A percentile compares a stretch with the other conserved stretches of the same genome.
These are phyloP conservation scores for Leptoxyphium fumago DNA, from an alignment of 2,329 filamentous ascomycete genomes.

Conservation along the genomic window DNA sequence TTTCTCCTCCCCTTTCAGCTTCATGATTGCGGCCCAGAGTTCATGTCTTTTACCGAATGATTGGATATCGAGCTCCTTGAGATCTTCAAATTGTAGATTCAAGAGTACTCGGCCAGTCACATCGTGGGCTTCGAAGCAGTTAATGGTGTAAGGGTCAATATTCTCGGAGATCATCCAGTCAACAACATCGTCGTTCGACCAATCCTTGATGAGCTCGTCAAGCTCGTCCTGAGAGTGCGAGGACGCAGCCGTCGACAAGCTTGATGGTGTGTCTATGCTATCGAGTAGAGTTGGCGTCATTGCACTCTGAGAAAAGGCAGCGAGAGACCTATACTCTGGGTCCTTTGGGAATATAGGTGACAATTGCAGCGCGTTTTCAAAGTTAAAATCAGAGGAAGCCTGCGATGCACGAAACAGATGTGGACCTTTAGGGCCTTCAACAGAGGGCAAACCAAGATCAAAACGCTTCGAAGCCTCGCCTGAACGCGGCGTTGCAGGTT, in stretches of 20 bases:
- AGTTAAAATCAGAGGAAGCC: conserved; percentile 38
- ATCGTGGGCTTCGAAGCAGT: conserved; percentile 82
- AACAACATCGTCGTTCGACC: conserved; percentile 64
- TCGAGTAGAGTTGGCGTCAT: conserved; percentile 12
- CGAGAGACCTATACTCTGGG: conserved; percentile 27
- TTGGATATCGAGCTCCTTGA: conserved; percentile 65
- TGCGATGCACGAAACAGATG: conserved; percentile 69
- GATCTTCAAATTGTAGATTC: conserved; percentile 80
- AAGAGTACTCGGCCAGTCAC: conserved; percentile 79
- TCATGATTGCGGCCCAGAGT: conserved; percentile 66
- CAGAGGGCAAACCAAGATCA: conserved; percentile 49
- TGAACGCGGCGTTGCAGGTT: conserved; percentile 53
- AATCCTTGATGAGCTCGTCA: conserved; percentile 40
- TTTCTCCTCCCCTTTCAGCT: conserved; percentile 39
- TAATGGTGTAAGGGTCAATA: conserved; percentile 60
- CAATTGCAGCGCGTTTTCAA: conserved; percentile 45
- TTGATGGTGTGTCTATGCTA: conserved; percentile 13
- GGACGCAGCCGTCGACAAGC: conserved; percentile 11
- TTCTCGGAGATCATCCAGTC: conserved; percentile 77
- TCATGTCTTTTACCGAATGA: conserved; percentile 71
- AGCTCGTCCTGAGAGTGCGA: conserved; percentile 8
- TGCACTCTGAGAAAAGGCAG: conserved; percentile 25
- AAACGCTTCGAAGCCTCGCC: conserved; percentile 43
- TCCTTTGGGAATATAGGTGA: conserved; percentile 60
- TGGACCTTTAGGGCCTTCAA: conserved; percentile 69